A percentile compares a stretch with the other conserved stretches of the same genome.
These are phyloP conservation scores for Selenicereus undatus DNA, from an alignment of 148 eudicot genomes.

Conservation along the genomic window DNA sequence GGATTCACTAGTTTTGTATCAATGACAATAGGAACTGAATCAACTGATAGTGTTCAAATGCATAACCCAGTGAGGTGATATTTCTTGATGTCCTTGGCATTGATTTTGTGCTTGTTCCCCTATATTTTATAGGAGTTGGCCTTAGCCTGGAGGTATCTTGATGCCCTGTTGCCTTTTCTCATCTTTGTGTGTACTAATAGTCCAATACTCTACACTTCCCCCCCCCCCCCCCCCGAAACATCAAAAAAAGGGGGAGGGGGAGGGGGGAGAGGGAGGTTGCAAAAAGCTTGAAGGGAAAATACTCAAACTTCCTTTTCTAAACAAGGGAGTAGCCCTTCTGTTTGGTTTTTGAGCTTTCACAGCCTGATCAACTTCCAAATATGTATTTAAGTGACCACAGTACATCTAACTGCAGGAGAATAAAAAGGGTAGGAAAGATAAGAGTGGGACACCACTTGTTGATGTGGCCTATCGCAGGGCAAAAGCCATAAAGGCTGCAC, in stretches of 20 bases:
- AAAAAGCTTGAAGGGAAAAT: neutral
- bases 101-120: neutral
- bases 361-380: neutral
- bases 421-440: slow-evolving; percentile 55
- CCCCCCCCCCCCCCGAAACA: no score
- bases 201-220: no score
- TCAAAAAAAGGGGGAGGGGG: no score
- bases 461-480: slow-evolving; percentile 84
- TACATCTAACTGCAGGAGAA: slow-evolving; percentile 38
- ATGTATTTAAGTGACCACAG: neutral
- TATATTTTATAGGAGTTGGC: neutral
- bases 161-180: no score
- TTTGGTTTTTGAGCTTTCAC: neutral
- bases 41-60: neutral
- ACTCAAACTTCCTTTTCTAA: neutral
- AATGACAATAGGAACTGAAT: no score
- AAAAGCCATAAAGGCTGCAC: slow-evolving; percentile 74
- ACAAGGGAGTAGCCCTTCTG: neutral
- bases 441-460: slow-evolving; percentile 73
- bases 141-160: neutral
- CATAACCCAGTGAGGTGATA: neutral
- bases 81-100: neutral
- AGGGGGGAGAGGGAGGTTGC: no score
- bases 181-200: no score
- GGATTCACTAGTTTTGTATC: neutral